A percentile compares a stretch with the other conserved stretches of the same genome.
phyloP scores from a whole-genome alignment of 2,329 filamentous ascomycete species.

The Mollisiaceae sp. region DNA sequence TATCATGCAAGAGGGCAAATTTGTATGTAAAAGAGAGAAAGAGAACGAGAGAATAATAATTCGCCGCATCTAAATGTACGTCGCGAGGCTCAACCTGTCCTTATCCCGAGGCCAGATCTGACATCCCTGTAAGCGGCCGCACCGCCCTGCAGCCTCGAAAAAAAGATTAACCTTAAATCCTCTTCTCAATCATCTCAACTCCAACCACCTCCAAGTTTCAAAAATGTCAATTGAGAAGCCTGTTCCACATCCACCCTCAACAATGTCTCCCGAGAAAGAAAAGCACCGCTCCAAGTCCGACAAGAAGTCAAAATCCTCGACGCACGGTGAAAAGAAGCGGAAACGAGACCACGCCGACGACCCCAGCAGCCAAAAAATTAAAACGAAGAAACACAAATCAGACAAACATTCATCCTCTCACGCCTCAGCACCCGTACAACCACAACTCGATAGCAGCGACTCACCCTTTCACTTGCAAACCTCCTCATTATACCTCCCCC shows the following conservation, averaged over 20 bases:
- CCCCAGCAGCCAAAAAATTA: conserved; percentile 48
- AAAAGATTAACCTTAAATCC: conserved; percentile 26
- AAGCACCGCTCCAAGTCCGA: conserved; percentile 41
- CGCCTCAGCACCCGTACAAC: conserved; percentile 3
- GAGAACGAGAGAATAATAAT: not conserved
- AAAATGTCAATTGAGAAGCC: conserved; percentile 39
- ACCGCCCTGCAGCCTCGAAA: conserved; percentile 28
- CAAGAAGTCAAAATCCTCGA: conserved; percentile 44
- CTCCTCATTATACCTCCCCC: conserved; percentile 78
- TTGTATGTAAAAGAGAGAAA: conserved; percentile 8
- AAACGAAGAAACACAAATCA: conserved; percentile 48
- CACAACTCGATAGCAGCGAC: conserved; percentile 8
- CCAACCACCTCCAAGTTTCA: conserved; percentile 2
- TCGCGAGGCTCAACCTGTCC: conserved; percentile 28
- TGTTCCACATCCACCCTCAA: conserved; percentile 16
- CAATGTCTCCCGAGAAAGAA: conserved; percentile 35
- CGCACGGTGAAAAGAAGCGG: conserved; percentile 49
- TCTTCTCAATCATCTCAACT: not conserved
- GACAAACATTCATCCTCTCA: conserved; percentile 41
- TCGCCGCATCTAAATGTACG: conserved; percentile 9
- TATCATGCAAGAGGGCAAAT: conserved; percentile 15
- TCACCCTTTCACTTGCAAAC: conserved; percentile 82
- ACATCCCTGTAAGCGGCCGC: conserved; percentile 33
- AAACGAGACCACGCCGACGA: conserved; percentile 47
- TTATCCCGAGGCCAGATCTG: conserved; percentile 10